These are phyloP conservation scores for Monilinia polystroma DNA, from an alignment of 2,329 filamentous ascomycete species.

Conservation along the genomic window DNA sequence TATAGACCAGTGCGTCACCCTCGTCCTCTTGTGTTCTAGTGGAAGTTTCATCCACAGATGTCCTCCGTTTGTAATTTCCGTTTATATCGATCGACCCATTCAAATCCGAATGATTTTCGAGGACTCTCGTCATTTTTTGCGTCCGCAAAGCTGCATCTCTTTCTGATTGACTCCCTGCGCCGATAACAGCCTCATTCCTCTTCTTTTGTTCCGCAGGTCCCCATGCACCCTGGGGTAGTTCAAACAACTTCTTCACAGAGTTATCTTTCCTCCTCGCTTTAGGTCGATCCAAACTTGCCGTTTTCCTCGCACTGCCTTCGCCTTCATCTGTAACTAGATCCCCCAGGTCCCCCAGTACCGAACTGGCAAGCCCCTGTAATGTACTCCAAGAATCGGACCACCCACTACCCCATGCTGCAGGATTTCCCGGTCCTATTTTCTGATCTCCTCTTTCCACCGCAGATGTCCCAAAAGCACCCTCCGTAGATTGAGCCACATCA, in stretches of 20 bases:
- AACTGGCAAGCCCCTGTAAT: constrained; percentile 39
- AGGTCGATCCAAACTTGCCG: constrained; percentile 16
- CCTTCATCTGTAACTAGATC: constrained; percentile 27
- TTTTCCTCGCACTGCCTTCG: constrained; percentile 22
- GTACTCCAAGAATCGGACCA: constrained; percentile 39
- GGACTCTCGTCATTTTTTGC: constrained; percentile 56
- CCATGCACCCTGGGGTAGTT: constrained; percentile 33
- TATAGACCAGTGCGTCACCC: constrained; percentile 79
- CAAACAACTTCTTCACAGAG: constrained; percentile 26
- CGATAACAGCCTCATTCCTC: constrained; percentile 43
- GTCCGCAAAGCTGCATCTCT: constrained; percentile 56
- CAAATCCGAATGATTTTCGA: constrained; percentile 61
- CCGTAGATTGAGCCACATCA: constrained; percentile 14
- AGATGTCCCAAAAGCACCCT: constrained; percentile 10
- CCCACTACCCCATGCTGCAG: constrained; percentile 24
- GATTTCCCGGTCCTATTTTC: constrained; percentile 12
- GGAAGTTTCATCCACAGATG: constrained; percentile 35
- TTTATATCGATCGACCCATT: constrained; percentile 55
- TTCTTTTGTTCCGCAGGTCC: constrained; percentile 33
- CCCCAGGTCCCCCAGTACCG: constrained; percentile 36
- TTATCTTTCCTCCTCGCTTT: constrained; percentile 25
- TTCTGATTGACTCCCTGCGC: constrained; percentile 53
- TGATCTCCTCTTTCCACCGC: constrained; percentile 13
- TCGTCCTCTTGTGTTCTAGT: constrained; percentile 51
- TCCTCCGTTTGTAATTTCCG: constrained; percentile 37